Percentiles rank a stretch among this genome's conserved stretches.
Conservation (phyloP, 2,329 filamentous ascomycete species). For the Exserohilum rostratum region DNA sequence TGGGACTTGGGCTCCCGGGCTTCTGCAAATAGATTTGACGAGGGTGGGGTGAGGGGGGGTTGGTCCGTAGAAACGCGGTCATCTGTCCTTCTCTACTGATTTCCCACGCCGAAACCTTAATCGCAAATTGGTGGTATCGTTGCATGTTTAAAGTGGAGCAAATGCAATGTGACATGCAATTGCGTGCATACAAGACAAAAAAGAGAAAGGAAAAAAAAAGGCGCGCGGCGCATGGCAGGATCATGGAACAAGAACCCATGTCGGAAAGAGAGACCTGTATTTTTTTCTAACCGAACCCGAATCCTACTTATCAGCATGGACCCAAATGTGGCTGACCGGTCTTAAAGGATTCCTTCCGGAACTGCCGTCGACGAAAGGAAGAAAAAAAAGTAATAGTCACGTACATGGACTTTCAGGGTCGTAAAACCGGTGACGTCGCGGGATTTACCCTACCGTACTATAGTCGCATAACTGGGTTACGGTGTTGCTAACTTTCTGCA, state of each 20-base stretch:
- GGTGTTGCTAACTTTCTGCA: neutral
- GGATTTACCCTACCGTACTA: no score
- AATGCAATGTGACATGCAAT: constrained; percentile 20
- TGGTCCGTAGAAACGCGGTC: neutral
- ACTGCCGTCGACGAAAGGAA: no score
- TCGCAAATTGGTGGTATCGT: neutral
- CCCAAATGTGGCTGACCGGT: neutral
- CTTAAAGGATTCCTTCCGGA: neutral
- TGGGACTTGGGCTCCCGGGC: neutral
- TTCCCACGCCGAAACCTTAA: neutral
- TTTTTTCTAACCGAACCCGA: neutral
- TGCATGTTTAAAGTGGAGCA: constrained; percentile 5
- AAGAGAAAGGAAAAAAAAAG: neutral
- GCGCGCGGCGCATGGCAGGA: no score
- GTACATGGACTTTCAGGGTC: neutral
- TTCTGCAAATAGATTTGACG: neutral
- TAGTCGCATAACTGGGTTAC: neutral
- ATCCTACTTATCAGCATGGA: neutral
- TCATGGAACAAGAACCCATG: neutral
- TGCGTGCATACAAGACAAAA: constrained; percentile 12
- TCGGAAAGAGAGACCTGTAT: neutral
- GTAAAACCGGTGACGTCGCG: neutral
- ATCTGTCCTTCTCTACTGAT: neutral
- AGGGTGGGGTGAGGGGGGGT: neutral
- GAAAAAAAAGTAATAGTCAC: no score